These are phyloP conservation scores for Trichoderma sp. DNA, from an alignment of 2,329 filamentous ascomycete genomes.

Conservation along the genomic window DNA sequence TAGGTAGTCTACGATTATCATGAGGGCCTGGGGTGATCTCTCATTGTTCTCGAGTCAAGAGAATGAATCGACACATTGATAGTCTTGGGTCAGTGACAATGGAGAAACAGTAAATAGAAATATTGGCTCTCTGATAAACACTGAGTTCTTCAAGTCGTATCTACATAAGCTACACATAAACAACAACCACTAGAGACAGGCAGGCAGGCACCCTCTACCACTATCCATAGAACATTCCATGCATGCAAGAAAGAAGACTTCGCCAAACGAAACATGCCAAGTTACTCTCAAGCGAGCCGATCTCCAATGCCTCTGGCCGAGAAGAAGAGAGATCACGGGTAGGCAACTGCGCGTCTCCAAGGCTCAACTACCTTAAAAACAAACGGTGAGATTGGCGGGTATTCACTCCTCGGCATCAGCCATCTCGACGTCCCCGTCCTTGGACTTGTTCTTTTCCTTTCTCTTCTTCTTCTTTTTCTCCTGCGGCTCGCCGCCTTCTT, in stretches of 20 bases:
- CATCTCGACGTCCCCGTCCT: conserved; percentile 17
- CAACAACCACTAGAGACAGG: background rate
- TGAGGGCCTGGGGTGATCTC: background rate
- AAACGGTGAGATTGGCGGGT: background rate
- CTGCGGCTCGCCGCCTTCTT: background rate
- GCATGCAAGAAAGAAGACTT: background rate
- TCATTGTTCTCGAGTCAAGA: background rate
- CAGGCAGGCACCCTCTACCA: background rate
- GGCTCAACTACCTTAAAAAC: background rate
- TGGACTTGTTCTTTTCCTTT: conserved; percentile 24
- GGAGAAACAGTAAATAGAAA: background rate
- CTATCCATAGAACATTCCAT: background rate
- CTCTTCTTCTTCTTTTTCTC: conserved; percentile 22
- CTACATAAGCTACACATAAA: background rate
- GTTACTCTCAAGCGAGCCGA: no score
- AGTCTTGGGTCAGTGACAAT: background rate
- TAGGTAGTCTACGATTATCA: background rate
- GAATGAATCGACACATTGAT: background rate
- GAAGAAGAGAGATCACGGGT: no score
- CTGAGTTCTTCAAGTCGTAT: background rate
- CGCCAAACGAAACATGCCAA: background rate
- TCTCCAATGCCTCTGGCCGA: no score
- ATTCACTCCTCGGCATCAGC: conserved; percentile 15
- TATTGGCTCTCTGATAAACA: background rate
- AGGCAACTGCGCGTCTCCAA: no score